phyloP scores from a whole-genome alignment of 495 filamentous ascomycete species.

The Penicillium psychrofluorescens region DNA sequence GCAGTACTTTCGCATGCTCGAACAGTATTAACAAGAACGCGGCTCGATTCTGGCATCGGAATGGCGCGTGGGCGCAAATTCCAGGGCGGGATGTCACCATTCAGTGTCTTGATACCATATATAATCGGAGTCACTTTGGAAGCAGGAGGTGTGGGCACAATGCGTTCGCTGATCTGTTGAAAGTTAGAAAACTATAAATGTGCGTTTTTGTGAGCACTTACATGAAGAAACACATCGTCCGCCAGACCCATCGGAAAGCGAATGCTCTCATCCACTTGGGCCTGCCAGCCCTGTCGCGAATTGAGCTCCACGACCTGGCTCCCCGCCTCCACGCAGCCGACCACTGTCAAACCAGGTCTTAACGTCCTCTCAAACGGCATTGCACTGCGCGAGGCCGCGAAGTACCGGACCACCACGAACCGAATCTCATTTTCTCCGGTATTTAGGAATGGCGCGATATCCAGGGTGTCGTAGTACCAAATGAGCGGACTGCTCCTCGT shows the following conservation, averaged over 20 bases:
- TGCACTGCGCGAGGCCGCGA: constrained; percentile 16
- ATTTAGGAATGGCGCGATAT: constrained; percentile 24
- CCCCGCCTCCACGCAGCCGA: constrained; percentile 15
- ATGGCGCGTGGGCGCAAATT: constrained; percentile 22
- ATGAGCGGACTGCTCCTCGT: constrained; percentile 24
- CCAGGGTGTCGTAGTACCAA: constrained; percentile 33
- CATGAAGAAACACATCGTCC: constrained; percentile 34
- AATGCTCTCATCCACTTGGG: constrained; percentile 17
- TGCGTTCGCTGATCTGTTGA: constrained; percentile 28
- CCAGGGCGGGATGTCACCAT: constrained; percentile 32
- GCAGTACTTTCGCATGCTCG: constrained; percentile 16
- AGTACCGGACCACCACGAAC: constrained; percentile 26
- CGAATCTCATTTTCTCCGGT: constrained; percentile 22
- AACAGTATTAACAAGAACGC: constrained; percentile 8
- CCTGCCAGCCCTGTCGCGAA: constrained; percentile 15
- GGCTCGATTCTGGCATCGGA: constrained; percentile 23
- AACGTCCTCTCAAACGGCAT: constrained; percentile 31
- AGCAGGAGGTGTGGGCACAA: constrained; percentile 4
- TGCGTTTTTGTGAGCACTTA: constrained; percentile 4
- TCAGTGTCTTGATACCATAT: constrained; percentile 23
- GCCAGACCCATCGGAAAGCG: constrained; percentile 25
- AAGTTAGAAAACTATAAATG: not conserved
- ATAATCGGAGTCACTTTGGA: constrained; percentile 6
- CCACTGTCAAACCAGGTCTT: constrained; percentile 25
- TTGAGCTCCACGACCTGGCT: constrained; percentile 11